A percentile compares a stretch with the other conserved stretches of the same genome.
Conservation (phyloP, 2,329 filamentous ascomycete genomes). For the Thelonectria blattea region DNA sequence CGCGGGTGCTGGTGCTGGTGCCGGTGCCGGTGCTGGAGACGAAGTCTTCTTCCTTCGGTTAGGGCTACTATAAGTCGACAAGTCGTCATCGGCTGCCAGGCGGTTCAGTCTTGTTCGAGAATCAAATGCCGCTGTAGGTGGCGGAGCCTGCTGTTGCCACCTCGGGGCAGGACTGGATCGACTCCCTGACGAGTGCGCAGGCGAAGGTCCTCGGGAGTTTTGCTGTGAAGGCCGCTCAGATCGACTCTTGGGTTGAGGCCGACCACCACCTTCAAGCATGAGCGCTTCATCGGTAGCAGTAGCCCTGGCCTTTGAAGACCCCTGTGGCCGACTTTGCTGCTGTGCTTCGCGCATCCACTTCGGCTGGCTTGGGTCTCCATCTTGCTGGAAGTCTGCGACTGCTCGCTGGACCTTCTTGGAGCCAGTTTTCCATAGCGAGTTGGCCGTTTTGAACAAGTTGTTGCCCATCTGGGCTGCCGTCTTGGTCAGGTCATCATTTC, state of each 20-base stretch:
- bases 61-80: constrained; percentile 87
- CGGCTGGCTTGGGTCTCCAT: constrained; percentile 78
- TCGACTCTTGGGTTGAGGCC: constrained; percentile 42
- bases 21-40: constrained; percentile 50
- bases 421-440: constrained; percentile 92
- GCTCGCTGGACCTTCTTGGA: constrained; percentile 93
- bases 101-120: constrained; percentile 67
- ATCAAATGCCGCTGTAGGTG: constrained; percentile 46
- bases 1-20: constrained; percentile 51
- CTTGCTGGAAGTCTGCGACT: constrained; percentile 81
- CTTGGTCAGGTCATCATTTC: constrained; percentile 78
- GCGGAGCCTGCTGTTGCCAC: constrained; percentile 60
- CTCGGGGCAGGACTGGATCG: constrained; percentile 57
- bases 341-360: constrained; percentile 91
- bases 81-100: constrained; percentile 78
- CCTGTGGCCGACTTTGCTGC: constrained; percentile 49
- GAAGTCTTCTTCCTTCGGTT: constrained; percentile 76
- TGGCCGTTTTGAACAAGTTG: constrained; percentile 90
- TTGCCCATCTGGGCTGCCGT: constrained; percentile 82
- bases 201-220: constrained; percentile 55
- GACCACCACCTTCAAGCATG: constrained; percentile 73
- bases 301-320: constrained; percentile 40
- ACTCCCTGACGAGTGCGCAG: constrained; percentile 52
- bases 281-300: constrained; percentile 74
- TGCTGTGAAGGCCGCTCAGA: constrained; percentile 40